Evolutionary conservation across 2,329 filamentous ascomycete species (phyloP).

Genomic region (Aspergillus sp.): DNA sequence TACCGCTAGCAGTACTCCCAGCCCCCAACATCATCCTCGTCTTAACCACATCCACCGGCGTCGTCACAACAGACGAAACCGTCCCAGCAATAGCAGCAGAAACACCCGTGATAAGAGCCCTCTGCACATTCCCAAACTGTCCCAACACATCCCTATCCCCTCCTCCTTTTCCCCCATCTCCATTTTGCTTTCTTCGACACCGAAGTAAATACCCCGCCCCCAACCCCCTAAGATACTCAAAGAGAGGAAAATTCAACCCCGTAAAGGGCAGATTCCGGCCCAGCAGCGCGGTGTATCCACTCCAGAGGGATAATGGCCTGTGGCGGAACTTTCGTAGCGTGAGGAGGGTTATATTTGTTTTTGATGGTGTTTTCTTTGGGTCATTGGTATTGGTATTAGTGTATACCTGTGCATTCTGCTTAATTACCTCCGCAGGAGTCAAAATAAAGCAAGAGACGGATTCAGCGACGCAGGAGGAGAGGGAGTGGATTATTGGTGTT

Average conservation of each 20-base stretch:
- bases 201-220: conserved; percentile 30
- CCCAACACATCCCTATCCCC: conserved; percentile 49
- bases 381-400: conserved; percentile 27
- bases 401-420: conserved; percentile 91
- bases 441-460: conserved; percentile 83
- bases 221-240: conserved; percentile 69
- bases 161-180: no score
- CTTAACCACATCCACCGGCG: conserved; percentile 86
- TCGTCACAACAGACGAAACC: conserved; percentile 77
- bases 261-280: conserved; percentile 85
- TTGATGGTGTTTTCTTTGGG: background rate
- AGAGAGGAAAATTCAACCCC: conserved; percentile 83
- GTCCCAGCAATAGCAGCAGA: conserved; percentile 75
- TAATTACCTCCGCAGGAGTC: conserved; percentile 85
- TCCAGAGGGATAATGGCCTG: conserved; percentile 58
- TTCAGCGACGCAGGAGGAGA: conserved; percentile 75
- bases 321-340: conserved; percentile 60
- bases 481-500: conserved; percentile 62
- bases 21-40: conserved; percentile 77
- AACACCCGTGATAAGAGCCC: conserved; percentile 68
- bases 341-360: conserved; percentile 54
- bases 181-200: no score
- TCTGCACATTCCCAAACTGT: conserved; percentile 51
- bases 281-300: conserved; percentile 77
- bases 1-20: conserved; percentile 44